Evolutionary conservation across 257 asterid genomes (phyloP).

Genomic region (Rhazya stricta): DNA sequence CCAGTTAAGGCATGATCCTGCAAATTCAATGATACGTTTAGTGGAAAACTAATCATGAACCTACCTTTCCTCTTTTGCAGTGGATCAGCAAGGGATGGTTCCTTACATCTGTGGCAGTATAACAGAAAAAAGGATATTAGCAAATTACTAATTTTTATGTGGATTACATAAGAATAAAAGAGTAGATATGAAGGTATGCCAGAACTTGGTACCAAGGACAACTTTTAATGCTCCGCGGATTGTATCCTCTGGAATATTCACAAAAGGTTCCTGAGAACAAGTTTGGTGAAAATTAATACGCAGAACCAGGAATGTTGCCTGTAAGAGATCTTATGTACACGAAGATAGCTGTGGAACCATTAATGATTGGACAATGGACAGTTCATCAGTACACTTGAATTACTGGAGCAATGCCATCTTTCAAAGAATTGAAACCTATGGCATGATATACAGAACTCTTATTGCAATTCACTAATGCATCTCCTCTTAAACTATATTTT

Average conservation of each 20-base stretch:
- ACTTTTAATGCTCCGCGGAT: conserved; percentile 71
- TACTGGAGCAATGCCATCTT: neutral
- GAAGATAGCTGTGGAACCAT: neutral
- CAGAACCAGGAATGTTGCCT: neutral
- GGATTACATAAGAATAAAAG: neutral
- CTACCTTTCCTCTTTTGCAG: conserved; percentile 89
- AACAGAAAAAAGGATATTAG: conserved; percentile 11
- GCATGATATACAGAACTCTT: neutral
- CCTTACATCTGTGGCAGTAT: conserved; percentile 48
- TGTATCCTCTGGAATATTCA: conserved; percentile 70
- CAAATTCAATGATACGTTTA: conserved; percentile 1
- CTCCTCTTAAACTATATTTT: neutral
- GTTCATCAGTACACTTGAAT: neutral
- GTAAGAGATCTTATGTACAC: neutral
- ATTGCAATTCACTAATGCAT: neutral
- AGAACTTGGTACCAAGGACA: conserved; percentile 40
- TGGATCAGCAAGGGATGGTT: conserved; percentile 77
- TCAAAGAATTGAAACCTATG: neutral
- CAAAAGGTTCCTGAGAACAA: conserved; percentile 70
- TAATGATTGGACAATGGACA: neutral
- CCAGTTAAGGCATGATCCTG: neutral
- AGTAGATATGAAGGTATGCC: neutral
- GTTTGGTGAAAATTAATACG: conserved; percentile 6
- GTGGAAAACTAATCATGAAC: neutral
- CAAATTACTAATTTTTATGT: neutral